phyloP scores from a whole-genome alignment of 495 filamentous ascomycete genomes.

The Pseudomonodictys pantanalensis region DNA sequence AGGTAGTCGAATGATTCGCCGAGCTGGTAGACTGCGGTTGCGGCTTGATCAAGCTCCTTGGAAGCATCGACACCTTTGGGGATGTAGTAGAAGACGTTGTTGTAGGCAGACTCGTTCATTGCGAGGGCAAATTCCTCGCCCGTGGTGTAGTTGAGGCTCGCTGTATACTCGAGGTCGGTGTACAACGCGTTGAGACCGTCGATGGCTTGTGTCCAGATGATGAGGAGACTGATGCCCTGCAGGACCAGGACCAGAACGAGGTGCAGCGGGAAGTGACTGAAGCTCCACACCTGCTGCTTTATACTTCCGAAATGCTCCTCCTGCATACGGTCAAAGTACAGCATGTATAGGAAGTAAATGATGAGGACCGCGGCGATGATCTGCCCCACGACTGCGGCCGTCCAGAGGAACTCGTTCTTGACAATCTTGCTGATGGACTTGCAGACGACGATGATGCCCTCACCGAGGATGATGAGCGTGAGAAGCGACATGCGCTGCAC shows the following conservation, averaged over 20 bases:
- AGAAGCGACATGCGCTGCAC: constrained; percentile 64
- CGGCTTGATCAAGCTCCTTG: constrained; percentile 9
- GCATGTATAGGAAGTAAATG: constrained; percentile 65
- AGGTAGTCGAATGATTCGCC: background rate
- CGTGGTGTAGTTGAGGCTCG: background rate
- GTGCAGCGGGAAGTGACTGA: constrained; percentile 70
- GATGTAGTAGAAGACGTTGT: constrained; percentile 21
- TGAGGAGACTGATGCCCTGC: constrained; percentile 46
- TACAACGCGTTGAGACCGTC: background rate
- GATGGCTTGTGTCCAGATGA: constrained; percentile 31
- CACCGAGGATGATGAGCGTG: constrained; percentile 68
- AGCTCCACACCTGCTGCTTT: constrained; percentile 61
- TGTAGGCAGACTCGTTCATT: background rate
- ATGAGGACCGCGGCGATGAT: constrained; percentile 39
- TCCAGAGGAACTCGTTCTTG: constrained; percentile 52
- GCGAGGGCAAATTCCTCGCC: background rate
- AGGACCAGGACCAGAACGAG: constrained; percentile 60
- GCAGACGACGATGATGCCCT: constrained; percentile 56
- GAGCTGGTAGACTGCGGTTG: constrained; percentile 25
- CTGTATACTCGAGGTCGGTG: background rate
- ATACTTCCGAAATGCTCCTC: constrained; percentile 53
- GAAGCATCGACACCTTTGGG: constrained; percentile 26
- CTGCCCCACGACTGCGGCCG: constrained; percentile 48
- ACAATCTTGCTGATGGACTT: constrained; percentile 57
- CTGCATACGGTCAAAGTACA: constrained; percentile 64